Base-by-base conservation (phyloP, 305 asterid species). In the Euphrasia arctica region DNA sequence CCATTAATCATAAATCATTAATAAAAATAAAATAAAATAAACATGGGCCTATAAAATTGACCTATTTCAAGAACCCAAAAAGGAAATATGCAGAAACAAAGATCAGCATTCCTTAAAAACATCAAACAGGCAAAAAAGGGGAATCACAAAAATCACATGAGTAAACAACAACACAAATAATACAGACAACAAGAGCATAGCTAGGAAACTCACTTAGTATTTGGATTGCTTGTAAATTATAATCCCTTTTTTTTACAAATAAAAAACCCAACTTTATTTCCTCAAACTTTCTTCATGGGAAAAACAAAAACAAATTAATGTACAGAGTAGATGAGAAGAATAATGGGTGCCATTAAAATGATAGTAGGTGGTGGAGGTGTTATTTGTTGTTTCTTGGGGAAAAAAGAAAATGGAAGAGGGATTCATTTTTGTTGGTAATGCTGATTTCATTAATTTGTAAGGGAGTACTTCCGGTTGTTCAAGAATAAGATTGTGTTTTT, bases 131-230 rank as follows among this genome's bases (percentile, higher is more conserved):
- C 45, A 66, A 58, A 18, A 13, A 52, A 51, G 56, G 54, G 59
- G 62, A 78, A 12, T 64, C 80, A 72, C 70, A 72, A 65, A 60
- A 49, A 60, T 42, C 41, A 71, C 6, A 15, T 3, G 58, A 52
- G 8, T 8, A 8, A 39, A 59, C 13, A 29, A 7, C 13, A 55
- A 55, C 60, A 27, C 36, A 55, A 29, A 29, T 4, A 50, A 50
- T 50, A n/a, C 55, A 50, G 55, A 50, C 22, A 2, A 14, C 54
- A 29, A 2, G 32, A 29, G 32, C 32, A 29, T 29, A 18, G 22
- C 22, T 18, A 29, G 3, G 32, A 29, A 29, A 4, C 32, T 29
- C 32, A 29, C 32, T 18, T 18, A 18, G 22, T 18, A 18, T 18
- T 18, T 18, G 22, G 22, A 18, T 18, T 18, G 22, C 22, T 18